phyloP scores from a whole-genome alignment of 2,329 filamentous ascomycete genomes.

The Beauveria sp. region DNA sequence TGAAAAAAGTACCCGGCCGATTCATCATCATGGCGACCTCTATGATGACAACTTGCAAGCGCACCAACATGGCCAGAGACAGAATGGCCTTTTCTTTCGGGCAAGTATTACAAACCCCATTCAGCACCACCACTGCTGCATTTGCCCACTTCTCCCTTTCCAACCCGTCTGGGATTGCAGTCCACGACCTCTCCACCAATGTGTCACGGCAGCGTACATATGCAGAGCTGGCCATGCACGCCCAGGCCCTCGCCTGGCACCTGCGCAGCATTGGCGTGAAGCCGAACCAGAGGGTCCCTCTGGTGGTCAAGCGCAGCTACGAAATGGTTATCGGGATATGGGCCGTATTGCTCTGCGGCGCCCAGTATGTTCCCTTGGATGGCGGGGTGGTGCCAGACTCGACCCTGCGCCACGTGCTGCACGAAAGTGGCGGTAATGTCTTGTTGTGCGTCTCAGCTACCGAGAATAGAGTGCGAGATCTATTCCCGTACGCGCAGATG shows the following conservation, averaged over 20 bases:
- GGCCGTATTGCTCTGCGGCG: slow-evolving; percentile 47
- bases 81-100: slow-evolving; percentile 17
- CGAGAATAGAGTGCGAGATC: slow-evolving; percentile 23
- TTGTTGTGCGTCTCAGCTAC: slow-evolving; percentile 40
- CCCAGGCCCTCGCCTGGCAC: slow-evolving; percentile 33
- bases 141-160: slow-evolving; percentile 30
- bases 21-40: not conserved
- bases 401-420: slow-evolving; percentile 41
- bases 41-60: slow-evolving; percentile 1
- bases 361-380: slow-evolving; percentile 53
- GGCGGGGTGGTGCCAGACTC: slow-evolving; percentile 43
- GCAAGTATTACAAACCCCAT: slow-evolving; percentile 21
- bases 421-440: slow-evolving; percentile 35
- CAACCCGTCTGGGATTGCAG: slow-evolving; percentile 30
- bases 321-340: slow-evolving; percentile 52
- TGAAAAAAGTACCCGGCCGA: not conserved
- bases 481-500: slow-evolving; percentile 18
- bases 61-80: slow-evolving; percentile 6
- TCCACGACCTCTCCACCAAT: slow-evolving; percentile 27
- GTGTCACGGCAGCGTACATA: slow-evolving; percentile 33
- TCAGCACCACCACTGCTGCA: slow-evolving; percentile 30
- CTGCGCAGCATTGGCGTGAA: slow-evolving; percentile 31
- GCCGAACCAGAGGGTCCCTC: slow-evolving; percentile 40
- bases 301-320: slow-evolving; percentile 46
- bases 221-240: slow-evolving; percentile 32